phyloP scores from a whole-genome alignment of 495 filamentous ascomycete genomes.

The Xylaria flabelliformis region DNA sequence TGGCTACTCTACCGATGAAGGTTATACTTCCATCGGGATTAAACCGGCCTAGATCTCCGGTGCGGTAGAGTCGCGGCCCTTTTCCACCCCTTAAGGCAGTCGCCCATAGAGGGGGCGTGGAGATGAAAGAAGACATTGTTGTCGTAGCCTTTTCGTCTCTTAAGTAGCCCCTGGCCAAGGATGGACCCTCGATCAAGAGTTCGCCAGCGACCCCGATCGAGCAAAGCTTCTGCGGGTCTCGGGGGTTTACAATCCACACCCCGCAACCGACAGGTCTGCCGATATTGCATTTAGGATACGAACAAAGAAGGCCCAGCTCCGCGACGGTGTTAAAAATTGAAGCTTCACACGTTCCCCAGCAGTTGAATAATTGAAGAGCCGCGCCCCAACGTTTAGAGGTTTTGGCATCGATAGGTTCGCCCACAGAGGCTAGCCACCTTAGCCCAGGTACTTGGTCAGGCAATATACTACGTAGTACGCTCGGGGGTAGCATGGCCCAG shows the following conservation, averaged over 20 bases:
- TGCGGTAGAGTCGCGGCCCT: constrained; percentile 46
- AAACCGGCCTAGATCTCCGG: constrained; percentile 46
- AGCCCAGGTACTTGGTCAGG: constrained; percentile 35
- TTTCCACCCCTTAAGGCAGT: constrained; percentile 41
- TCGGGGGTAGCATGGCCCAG: constrained; percentile 48
- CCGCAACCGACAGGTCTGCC: constrained; percentile 43
- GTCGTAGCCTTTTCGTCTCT: constrained; percentile 59
- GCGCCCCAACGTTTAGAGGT: constrained; percentile 35
- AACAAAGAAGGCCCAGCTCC: constrained; percentile 38
- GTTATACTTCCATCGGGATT: constrained; percentile 47
- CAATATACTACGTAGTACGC: constrained; percentile 40
- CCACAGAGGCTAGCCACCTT: constrained; percentile 34
- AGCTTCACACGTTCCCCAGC: constrained; percentile 27
- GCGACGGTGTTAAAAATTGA: constrained; percentile 42
- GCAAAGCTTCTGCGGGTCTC: constrained; percentile 42
- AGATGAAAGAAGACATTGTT: constrained; percentile 48
- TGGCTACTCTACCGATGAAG: constrained; percentile 51
- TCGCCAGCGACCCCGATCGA: constrained; percentile 56
- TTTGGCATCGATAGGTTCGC: constrained; percentile 40
- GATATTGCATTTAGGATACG: constrained; percentile 42
- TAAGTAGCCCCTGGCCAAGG: constrained; percentile 61
- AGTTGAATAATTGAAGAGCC: constrained; percentile 43
- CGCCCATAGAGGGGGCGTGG: constrained; percentile 50
- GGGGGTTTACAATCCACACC: constrained; percentile 42
- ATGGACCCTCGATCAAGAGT: constrained; percentile 53